These are phyloP conservation scores for Kickxella alabastrina DNA, from an alignment of 192 early-diverging fungal genomes.

Conservation along the genomic window DNA sequence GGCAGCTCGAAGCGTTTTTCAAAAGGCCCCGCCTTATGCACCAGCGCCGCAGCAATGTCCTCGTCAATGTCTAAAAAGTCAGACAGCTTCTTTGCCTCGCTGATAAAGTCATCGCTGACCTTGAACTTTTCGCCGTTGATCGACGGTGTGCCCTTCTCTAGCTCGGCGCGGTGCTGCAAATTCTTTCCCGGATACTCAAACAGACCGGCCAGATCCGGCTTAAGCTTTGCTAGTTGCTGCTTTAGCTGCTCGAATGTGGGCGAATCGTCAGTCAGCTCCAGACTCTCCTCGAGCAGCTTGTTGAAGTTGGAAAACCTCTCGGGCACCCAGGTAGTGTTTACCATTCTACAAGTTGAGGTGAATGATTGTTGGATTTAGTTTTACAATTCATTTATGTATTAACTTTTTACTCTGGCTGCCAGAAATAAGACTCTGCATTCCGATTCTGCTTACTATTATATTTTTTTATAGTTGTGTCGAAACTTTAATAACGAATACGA, in stretches of 20 bases:
- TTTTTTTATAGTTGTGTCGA: no score
- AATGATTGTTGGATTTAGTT: no score
- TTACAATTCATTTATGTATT: no score
- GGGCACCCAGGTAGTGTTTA: conserved; percentile 48
- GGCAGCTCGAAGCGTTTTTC: conserved; percentile 57
- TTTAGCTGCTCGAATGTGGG: conserved; percentile 33
- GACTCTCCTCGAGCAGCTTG: conserved; percentile 34
- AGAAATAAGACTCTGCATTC: no score
- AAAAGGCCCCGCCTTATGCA: conserved; percentile 54
- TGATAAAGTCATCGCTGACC: conserved; percentile 68
- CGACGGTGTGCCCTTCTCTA: conserved; percentile 42
- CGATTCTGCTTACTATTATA: no score
- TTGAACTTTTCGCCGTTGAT: conserved; percentile 60
- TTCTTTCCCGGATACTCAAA: conserved; percentile 43
- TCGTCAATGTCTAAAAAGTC: conserved; percentile 81
- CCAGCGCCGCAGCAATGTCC: conserved; percentile 63
- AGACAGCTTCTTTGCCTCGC: conserved; percentile 63
- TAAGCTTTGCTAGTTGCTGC: conserved; percentile 33
- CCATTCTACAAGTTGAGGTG: no score
- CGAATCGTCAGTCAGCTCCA: conserved; percentile 31
- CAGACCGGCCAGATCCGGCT: conserved; percentile 39
- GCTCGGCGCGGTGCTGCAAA: conserved; percentile 37
- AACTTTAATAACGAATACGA: no score
- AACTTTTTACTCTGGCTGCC: no score
- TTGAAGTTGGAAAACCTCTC: conserved; percentile 45